A percentile compares a stretch with the other conserved stretches of the same genome.
These are phyloP conservation scores for Puccinia triticina DNA, from an alignment of 1,284 basidiomycete genomes.

Conservation along the genomic window DNA sequence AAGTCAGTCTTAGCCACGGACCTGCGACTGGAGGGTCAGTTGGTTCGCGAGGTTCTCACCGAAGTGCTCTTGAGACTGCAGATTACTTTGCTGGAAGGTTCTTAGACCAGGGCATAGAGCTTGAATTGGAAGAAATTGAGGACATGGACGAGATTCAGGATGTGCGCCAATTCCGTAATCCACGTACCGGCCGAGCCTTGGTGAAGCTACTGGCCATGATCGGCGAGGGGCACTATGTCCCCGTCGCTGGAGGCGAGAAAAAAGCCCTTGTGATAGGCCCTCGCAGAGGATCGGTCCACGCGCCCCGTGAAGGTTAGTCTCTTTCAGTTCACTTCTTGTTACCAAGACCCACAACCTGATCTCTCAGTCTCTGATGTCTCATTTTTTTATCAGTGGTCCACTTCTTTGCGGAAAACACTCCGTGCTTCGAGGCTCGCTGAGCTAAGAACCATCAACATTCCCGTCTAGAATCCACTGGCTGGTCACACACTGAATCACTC, in stretches of 20 bases:
- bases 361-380: not conserved
- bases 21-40: not conserved
- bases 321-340: too few relatives aligned
- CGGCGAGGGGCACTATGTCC: constrained; percentile 48
- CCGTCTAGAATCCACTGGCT: constrained; percentile 15
- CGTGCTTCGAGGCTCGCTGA: not conserved
- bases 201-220: constrained; percentile 45
- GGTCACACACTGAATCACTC: constrained; percentile 5
- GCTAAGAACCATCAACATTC: too few relatives aligned
- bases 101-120: constrained; percentile 14
- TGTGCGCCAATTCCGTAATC: constrained; percentile 19
- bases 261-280: constrained; percentile 43
- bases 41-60: constrained; percentile 27
- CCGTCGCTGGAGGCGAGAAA: constrained; percentile 32
- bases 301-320: constrained; percentile 33
- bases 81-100: constrained; percentile 41
- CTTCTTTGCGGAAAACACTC: constrained; percentile 19
- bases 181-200: not conserved
- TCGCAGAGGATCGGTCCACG: constrained; percentile 42
- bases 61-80: constrained; percentile 32
- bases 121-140: constrained; percentile 41
- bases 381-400: constrained; percentile 6
- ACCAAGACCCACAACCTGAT: not conserved
- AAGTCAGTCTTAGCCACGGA: constrained; percentile 31
- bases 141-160: constrained; percentile 36